Evolutionary conservation across 345 rosid species (phyloP), one percentile per base, ranked within the genome.

Genomic region (Eucalyptus pumila): DNA sequence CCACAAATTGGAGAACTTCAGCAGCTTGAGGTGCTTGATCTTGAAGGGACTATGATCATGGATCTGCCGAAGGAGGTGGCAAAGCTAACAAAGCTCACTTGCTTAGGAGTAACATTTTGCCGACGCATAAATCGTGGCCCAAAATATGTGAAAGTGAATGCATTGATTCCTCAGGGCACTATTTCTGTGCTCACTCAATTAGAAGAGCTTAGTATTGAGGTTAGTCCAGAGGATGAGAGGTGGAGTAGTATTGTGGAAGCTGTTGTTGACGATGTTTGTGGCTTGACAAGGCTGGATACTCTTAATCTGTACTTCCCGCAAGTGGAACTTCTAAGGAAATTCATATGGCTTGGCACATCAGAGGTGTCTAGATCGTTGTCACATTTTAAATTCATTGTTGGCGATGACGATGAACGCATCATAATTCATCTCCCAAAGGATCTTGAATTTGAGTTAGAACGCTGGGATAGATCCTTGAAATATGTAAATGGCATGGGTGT

Each of bases 361-460:
- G 4, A 85, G 30, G 87, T 27, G 45, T 30, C 44, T 54, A 81
- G 45, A 45, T 52, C 52, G 1, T 19, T 81, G 8, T 10, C 42
- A 6, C 51, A 26, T 85, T 92, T 91, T 87, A 90, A 86, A 54
- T 87, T 92, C 14, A 83, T 49, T 14, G 90, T 90, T n/a, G 93
- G 93, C 6, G 12, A 10, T 32, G 85, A 83, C n/a, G 51, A 49
- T 26, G 62, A 89, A 49, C 86, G 92, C 80, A 88, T 90, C 87
- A 87, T 92, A 26, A 56, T 85, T 85, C 87, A 85, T 65, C 62
- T 91, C 27, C 92, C 92, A 7, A 10, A 9, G 7, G n/a, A 60
- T 26, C n/a, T 60, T 60, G 65, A 26, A 11, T 58, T 58, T 58
- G 32, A 60, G 15, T 6, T 60, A 27, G 67, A 27, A 11, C 4